Base-by-base conservation (phyloP, 1,284 basidiomycete genomes). In the Puccinia coronata region DNA sequence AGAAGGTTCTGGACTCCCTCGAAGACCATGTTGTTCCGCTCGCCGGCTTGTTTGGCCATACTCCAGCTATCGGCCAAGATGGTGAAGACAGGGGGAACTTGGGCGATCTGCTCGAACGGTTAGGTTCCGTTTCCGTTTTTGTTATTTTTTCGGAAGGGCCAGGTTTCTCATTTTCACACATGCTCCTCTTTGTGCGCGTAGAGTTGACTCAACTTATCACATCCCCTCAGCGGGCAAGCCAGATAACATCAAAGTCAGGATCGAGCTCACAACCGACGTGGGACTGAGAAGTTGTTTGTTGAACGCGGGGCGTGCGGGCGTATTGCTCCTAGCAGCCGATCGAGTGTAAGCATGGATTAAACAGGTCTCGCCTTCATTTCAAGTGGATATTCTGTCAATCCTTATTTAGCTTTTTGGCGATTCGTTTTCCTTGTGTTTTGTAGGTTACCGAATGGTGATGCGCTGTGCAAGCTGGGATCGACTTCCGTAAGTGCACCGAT, bases 391-490 rank as follows among this genome's bases (percentile, higher is more conserved):
- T n/a, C 36, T 67, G 18, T 69, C 41, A 49, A 18, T 25, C 25
- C 31, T 53, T 71, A 2, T 31, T 34, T 25, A 1, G 18, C 31
- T 25, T 55, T 39, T 69, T 1, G 14, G 47, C n/a, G 53, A 53
- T 25, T 20, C 12, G 20, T 36, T 57, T 6, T 53, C 23, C 4
- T 61, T 61, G 43, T 0, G 25, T 41, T 28, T 0, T 53, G 14
- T 39, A 80, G 78, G 25, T 73, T 80, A 61, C 59, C 78, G 6
- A 80, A 73, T 53, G 78, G 78, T 18, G 69, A 73, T 71, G 67
- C 78, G 11, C 34, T 80, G 18, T 80, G 78, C 67, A 80, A 80
- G 59, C 31, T 73, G 49, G 78, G 78, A 34, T 71, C 78, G 1
- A 31, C 57, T 8, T 63, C 23, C 14, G 78, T 80, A 51, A 49